Percentiles rank a stretch among this genome's conserved stretches.
phyloP scores from a whole-genome alignment of 176 grass and related monocot genomes.

The Cenchrus americanus region DNA sequence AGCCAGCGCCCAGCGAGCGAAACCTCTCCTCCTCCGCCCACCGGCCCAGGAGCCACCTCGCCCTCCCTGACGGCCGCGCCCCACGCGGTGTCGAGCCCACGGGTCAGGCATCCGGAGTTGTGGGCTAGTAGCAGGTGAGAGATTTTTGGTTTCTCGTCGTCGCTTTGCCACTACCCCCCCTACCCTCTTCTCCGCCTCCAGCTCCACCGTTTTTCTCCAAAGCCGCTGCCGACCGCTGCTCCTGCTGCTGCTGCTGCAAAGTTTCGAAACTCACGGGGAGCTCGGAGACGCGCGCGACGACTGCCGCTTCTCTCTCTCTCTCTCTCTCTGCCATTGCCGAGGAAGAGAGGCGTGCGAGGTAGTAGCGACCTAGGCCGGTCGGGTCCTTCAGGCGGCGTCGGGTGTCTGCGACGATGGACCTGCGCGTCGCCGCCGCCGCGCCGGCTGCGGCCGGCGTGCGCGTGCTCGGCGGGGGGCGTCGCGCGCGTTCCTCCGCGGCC shows the following conservation, averaged over 20 bases:
- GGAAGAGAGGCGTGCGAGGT: neutral
- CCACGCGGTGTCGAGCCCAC: fast-evolving
- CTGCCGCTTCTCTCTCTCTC: neutral
- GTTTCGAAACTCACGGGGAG: conserved; percentile 29
- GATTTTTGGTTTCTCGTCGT: neutral
- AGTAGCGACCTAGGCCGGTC: neutral
- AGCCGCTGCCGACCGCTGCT: neutral
- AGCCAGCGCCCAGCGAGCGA: neutral
- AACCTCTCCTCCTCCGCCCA: neutral
- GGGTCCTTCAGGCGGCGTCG: neutral
- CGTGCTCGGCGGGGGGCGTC: conserved; percentile 23
- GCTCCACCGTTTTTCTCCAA: neutral
- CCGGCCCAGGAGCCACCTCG: fast-evolving
- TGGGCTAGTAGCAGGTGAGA: too few species aligned
- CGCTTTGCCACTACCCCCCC: neutral
- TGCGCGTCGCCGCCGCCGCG: conserved; percentile 41
- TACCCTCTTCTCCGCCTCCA: neutral
- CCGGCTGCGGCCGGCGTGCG: conserved; percentile 21
- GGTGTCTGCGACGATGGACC: conserved; percentile 47
- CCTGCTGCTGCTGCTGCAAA: conserved; percentile 15
- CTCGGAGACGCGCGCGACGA: conserved; percentile 6
- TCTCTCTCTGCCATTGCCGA: neutral
- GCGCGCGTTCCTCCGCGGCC: conserved; percentile 1
- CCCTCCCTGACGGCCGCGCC: neutral
- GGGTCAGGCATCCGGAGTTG: neutral